These are phyloP conservation scores for Collybia sordida DNA, from an alignment of 768 basidiomycete species.

Conservation along the genomic window DNA sequence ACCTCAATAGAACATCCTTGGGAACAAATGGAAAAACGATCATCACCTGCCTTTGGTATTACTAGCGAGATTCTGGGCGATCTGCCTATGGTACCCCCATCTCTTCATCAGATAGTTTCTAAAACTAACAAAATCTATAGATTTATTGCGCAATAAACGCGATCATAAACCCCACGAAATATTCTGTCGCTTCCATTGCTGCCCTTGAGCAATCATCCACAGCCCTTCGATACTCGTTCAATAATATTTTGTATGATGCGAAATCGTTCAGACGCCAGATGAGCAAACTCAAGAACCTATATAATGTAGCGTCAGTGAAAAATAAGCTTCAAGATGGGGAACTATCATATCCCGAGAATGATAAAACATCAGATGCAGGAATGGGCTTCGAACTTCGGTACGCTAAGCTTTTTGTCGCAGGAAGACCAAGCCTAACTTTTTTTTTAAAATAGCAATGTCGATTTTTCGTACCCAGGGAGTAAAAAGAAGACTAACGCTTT, in stretches of 20 bases:
- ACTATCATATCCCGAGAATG: slow-evolving; percentile 19
- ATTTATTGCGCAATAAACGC: slow-evolving; percentile 35
- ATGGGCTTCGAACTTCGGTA: slow-evolving; percentile 30
- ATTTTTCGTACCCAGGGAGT: slow-evolving; percentile 51
- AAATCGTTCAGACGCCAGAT: slow-evolving; percentile 22
- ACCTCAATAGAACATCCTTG: slow-evolving; percentile 20
- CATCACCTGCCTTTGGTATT: slow-evolving; percentile 15
- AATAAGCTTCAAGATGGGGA: slow-evolving; percentile 25
- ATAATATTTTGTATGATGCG: slow-evolving; percentile 12
- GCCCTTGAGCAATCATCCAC: slow-evolving; percentile 37
- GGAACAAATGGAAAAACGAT: slow-evolving; percentile 6
- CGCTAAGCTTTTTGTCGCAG: neutral
- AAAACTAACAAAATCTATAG: slow-evolving; percentile 14
- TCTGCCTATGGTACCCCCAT: slow-evolving; percentile 28
- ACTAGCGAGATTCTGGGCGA: slow-evolving; percentile 20
- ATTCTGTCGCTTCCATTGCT: slow-evolving; percentile 38
- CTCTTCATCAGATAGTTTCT: neutral
- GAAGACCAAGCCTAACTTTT: neutral
- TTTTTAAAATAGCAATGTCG: slow-evolving; percentile 39
- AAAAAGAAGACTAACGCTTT: slow-evolving; percentile 33
- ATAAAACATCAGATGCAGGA: slow-evolving; percentile 15
- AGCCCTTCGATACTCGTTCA: slow-evolving; percentile 24
- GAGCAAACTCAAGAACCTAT: slow-evolving; percentile 29
- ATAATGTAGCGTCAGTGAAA: slow-evolving; percentile 18
- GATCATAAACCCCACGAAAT: slow-evolving; percentile 28